A percentile compares a stretch with the other conserved stretches of the same genome.
These are phyloP conservation scores for Uromyces viciae-fabae DNA, from an alignment of 1,284 basidiomycete species.

Conservation along the genomic window DNA sequence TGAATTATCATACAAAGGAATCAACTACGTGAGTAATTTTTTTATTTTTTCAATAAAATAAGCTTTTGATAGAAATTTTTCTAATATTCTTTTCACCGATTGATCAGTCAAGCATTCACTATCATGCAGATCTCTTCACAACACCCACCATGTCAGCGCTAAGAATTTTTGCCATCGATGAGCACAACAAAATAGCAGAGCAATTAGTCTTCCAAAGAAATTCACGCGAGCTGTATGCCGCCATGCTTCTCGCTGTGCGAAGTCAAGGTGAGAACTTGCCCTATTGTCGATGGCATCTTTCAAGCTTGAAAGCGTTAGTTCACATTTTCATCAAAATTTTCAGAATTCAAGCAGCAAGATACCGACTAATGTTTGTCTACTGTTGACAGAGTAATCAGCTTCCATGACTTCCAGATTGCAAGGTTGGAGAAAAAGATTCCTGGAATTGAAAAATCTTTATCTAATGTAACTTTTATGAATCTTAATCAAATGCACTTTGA, in stretches of 20 bases:
- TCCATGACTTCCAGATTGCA: slow-evolving; percentile 9
- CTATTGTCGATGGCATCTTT: neutral
- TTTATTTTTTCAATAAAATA: neutral
- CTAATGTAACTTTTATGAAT: neutral
- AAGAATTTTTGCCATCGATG: slow-evolving; percentile 14
- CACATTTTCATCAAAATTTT: neutral
- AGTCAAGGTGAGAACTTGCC: slow-evolving; percentile 5
- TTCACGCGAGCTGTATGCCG: neutral
- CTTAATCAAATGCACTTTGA: neutral
- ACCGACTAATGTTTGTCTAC: neutral
- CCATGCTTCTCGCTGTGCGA: slow-evolving; percentile 4
- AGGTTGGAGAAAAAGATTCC: slow-evolving; percentile 2
- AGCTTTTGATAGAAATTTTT: neutral
- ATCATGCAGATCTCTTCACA: neutral
- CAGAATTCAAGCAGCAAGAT: neutral
- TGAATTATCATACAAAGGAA: slow-evolving; percentile 23
- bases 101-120: slow-evolving; percentile 4
- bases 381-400: neutral
- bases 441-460: neutral
- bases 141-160: slow-evolving; percentile 18
- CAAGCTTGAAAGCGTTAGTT: neutral
- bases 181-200: neutral
- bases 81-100: neutral
- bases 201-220: neutral
- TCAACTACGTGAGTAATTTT: slow-evolving; percentile 5